Evolutionary conservation across 495 filamentous ascomycete species (phyloP).

Genomic region (Rostrohypoxylon terebratum): DNA sequence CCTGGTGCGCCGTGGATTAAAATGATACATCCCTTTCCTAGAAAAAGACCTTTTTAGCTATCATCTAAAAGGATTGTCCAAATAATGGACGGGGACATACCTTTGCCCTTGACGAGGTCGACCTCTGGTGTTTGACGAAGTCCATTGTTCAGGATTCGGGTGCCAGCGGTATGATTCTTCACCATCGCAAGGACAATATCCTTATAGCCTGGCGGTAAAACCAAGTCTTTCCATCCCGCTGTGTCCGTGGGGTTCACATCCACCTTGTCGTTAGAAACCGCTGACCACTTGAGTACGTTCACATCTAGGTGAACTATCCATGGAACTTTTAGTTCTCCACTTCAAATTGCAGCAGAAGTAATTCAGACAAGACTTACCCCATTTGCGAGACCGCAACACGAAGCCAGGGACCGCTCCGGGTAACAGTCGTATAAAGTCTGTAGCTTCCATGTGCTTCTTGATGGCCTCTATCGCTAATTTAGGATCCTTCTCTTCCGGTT

Average conservation of each 20-base stretch:
- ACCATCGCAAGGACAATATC: slow-evolving; percentile 19
- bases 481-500: slow-evolving; percentile 8
- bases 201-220: slow-evolving; percentile 3
- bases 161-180: slow-evolving; percentile 10
- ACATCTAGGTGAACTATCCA: slow-evolving; percentile 4
- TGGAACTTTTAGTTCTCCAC: background rate
- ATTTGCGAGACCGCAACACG: slow-evolving; percentile 4
- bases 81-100: background rate
- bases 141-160: slow-evolving; percentile 2
- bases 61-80: no score
- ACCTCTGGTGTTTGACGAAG: slow-evolving; percentile 13
- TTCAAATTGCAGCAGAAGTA: background rate
- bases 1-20: slow-evolving; percentile 14
- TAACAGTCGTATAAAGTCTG: slow-evolving; percentile 6
- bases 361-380: background rate
- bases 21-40: slow-evolving; percentile 15
- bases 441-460: background rate
- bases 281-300: background rate
- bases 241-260: background rate
- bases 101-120: slow-evolving; percentile 14
- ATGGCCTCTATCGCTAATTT: slow-evolving; percentile 9
- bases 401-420: background rate
- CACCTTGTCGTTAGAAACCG: background rate
- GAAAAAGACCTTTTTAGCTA: background rate
- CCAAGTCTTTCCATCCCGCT: background rate